phyloP scores from a whole-genome alignment of 1,139 yeast genomes.

The Saccharomyces hybrid region DNA sequence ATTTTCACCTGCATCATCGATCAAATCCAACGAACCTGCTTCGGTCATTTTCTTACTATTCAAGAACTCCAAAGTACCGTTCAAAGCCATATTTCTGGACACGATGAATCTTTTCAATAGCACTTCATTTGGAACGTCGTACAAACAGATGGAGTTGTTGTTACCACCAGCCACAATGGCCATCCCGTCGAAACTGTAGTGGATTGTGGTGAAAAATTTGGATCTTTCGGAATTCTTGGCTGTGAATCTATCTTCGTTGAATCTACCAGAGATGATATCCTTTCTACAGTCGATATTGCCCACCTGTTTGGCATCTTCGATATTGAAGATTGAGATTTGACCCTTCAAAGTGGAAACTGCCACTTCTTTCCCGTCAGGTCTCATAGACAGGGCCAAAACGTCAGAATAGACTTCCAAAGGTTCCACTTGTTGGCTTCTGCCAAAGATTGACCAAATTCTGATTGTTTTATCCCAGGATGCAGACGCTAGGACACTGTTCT shows the following conservation, averaged over 20 bases:
- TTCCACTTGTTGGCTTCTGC: conserved; percentile 78
- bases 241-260: conserved; percentile 71
- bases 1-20: conserved; percentile 79
- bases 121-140: conserved; percentile 84
- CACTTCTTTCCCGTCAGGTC: conserved; percentile 88
- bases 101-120: conserved; percentile 73
- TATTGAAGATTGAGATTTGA: conserved; percentile 73
- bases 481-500: conserved; percentile 71
- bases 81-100: conserved; percentile 81
- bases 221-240: conserved; percentile 78
- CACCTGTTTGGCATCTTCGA: conserved; percentile 71
- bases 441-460: conserved; percentile 87
- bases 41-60: conserved; percentile 81
- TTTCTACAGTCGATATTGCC: conserved; percentile 80
- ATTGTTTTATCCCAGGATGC: conserved; percentile 97
- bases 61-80: conserved; percentile 76
- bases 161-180: conserved; percentile 89
- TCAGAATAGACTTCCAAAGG: conserved; percentile 83
- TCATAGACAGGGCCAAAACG: conserved; percentile 73
- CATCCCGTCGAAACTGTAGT: conserved; percentile 85
- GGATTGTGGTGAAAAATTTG: conserved; percentile 71
- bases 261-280: conserved; percentile 85
- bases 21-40: conserved; percentile 75
- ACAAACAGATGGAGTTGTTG: conserved; percentile 82
- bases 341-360: conserved; percentile 91